Evolutionary conservation across 2,329 filamentous ascomycete genomes (phyloP).

Genomic region (Colletotrichum aenigma): DNA sequence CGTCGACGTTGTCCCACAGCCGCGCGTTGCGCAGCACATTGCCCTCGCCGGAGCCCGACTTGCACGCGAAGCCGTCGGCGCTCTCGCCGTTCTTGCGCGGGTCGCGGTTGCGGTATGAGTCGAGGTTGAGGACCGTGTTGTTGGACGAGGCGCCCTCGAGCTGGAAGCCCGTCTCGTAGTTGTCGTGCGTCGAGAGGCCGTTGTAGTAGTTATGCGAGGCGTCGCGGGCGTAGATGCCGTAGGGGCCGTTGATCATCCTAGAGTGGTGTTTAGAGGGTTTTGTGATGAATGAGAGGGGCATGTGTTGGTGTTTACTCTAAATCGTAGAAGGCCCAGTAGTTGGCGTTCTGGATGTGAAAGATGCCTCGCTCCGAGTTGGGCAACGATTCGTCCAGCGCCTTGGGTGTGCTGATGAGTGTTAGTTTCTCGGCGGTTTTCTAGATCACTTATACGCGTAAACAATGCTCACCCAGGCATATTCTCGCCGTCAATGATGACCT

Average conservation of each 20-base stretch:
- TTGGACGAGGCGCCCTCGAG: slow-evolving; percentile 31
- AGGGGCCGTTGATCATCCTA: slow-evolving; percentile 33
- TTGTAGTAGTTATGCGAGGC: slow-evolving; percentile 36
- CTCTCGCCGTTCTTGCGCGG: slow-evolving; percentile 53
- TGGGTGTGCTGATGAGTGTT: slow-evolving; percentile 35
- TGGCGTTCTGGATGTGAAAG: slow-evolving; percentile 45
- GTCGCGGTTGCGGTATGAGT: slow-evolving; percentile 45
- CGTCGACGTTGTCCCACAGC: slow-evolving; percentile 53
- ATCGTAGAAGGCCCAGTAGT: slow-evolving; percentile 49
- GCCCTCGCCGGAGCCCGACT: slow-evolving; percentile 47
- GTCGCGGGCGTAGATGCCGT: slow-evolving; percentile 35
- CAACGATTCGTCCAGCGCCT: slow-evolving; percentile 38
- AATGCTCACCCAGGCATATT: slow-evolving; percentile 31
- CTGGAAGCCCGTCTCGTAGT: slow-evolving; percentile 38
- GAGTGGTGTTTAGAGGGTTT: not conserved
- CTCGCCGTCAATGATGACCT: slow-evolving; percentile 49
- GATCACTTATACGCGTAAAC: not conserved
- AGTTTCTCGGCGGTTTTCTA: not conserved
- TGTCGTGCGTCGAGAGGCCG: slow-evolving; percentile 35
- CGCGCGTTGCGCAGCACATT: slow-evolving; percentile 46
- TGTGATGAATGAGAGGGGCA: not conserved
- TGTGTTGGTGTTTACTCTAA: slow-evolving; percentile 26
- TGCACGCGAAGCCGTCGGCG: slow-evolving; percentile 51
- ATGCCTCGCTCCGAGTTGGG: slow-evolving; percentile 44
- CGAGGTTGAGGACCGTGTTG: slow-evolving; percentile 42